Evolutionary conservation across 192 early-diverging fungal genomes (phyloP), one percentile per base, ranked within the genome.

Genomic region (Cetraspora pellucida): DNA sequence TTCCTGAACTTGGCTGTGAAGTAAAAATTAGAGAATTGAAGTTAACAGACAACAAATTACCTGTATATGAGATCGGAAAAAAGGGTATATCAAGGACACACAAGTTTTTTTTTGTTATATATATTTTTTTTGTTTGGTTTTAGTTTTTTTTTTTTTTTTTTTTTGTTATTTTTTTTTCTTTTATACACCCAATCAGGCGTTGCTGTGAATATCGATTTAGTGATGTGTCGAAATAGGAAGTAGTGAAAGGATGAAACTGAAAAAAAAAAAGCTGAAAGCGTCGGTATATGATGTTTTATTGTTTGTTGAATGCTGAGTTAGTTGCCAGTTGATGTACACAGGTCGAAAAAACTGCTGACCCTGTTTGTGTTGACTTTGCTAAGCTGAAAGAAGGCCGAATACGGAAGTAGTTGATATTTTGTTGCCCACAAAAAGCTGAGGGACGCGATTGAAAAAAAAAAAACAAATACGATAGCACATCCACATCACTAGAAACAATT

Each of bases 241-340:
- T 60, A 27, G 55, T 69, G 45, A 47, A 61, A 0, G 59, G 68
- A 14, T 58, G 72, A 31, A 58, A 59, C 55, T 73, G 72, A 73
- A 58, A 73, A 28, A 37, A n/a, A 37, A 37, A 37, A 31, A 25
- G 69, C 69, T 72, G 69, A 72, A 72, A 30, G 69, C 55, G 72
- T 43, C 72, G 43, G 43, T 28, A 37, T 73, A 72, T 58, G 72
- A 73, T 58, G 72, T 23, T 70, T 70, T 70, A 70, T 73, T 73
- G 55, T 73, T 73, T 55, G 37, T 73, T 58, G 54, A 57, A 16
- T 58, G 72, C 30, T 73, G 72, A 73, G 21, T 58, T 58, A 73
- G 72, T 73, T 73, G 73, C 37, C 43, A 75, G 73, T 30, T 61
- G 73, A 61, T 25, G 73, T 75, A 75, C 37, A 37, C 73, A 75